Evolutionary conservation across 2,329 filamentous ascomycete species (phyloP), one percentile per base, ranked within the genome.

Genomic region (Colletotrichum lentis): DNA sequence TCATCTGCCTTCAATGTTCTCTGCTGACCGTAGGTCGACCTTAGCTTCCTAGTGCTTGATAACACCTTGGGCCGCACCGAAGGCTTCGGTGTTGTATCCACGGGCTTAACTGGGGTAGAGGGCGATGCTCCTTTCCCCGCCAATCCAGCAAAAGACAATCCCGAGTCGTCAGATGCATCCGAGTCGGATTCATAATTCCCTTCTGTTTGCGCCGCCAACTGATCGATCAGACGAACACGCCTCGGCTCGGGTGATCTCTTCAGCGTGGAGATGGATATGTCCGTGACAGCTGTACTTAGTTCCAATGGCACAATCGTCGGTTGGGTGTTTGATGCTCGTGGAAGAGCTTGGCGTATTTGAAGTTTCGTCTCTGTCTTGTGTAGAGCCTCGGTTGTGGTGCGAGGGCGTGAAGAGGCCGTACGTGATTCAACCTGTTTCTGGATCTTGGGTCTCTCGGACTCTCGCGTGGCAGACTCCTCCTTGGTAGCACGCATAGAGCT

Each of bases 1-100:
- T 60, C 74, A 5, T 78, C 77, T 27, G 78, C 74, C 7, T 79
- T 72, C 71, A 81, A 77, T 2, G 79, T 79, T 46, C 79, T 60
- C 39, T 66, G 68, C 24, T 70, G 60, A 20, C 68, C 69, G 22
- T 71, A 71, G 14, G 68, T 71, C 16, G 58, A 66, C 22, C 39
- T 62, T 5, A 69, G 43, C 57, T 70, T 70, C 31, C 64, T 66
- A 16, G 47, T 66, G 14, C 56, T 68, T 6, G 50, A 46, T 8
- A 65, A 50, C 12, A 41, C 50, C 22, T 64, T 69, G 7, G 69
- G 52, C 20, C 66, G 61, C 11, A 62, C 27, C n/a, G 56, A 57
- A 12, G 53, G 52, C 24, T 53, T 70, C n/a, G 69, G 52, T 10
- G 43, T 61, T 24, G 55, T 52, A 10, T 69, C 69, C 10, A 54